These are phyloP conservation scores for Gynandropsis gynandra DNA, from an alignment of 345 rosid species.

Conservation along the genomic window DNA sequence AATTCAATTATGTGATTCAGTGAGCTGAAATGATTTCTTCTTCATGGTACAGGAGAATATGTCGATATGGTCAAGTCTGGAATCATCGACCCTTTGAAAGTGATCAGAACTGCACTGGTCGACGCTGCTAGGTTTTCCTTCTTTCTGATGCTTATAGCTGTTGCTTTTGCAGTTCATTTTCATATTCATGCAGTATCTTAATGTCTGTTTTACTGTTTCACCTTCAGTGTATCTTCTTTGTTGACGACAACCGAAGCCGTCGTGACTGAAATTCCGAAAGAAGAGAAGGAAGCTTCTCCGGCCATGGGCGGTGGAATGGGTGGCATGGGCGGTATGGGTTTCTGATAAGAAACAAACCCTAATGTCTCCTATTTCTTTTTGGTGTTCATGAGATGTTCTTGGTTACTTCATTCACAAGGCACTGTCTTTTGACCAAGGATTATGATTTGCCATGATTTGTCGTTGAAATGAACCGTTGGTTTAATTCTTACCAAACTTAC, in stretches of 20 bases:
- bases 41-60: conserved; percentile 92
- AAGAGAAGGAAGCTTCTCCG: conserved; percentile 56
- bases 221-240: conserved; percentile 73
- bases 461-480: too few relatives aligned
- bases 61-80: conserved; percentile 95
- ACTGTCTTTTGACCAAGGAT: neutral
- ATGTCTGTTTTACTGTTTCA: neutral
- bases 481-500: too few relatives aligned
- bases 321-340: conserved; percentile 91
- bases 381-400: neutral
- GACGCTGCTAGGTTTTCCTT: conserved; percentile 76
- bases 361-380: conserved; percentile 10
- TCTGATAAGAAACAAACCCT: conserved; percentile 38
- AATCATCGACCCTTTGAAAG: conserved; percentile 88
- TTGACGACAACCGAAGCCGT: conserved; percentile 94
- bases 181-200: neutral
- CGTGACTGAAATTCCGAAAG: conserved; percentile 75
- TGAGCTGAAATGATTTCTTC: too few relatives aligned
- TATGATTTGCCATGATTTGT: neutral
- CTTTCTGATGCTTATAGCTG: too few relatives aligned
- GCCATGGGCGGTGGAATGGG: conserved; percentile 71
- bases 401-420: conserved; percentile 14
- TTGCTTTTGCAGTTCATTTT: neutral
- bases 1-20: too few relatives aligned
- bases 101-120: conserved; percentile 88